Percentiles rank a stretch among this genome's conserved stretches.
phyloP scores from a whole-genome alignment of 148 eudicot species.

The Camellia sinensis region DNA sequence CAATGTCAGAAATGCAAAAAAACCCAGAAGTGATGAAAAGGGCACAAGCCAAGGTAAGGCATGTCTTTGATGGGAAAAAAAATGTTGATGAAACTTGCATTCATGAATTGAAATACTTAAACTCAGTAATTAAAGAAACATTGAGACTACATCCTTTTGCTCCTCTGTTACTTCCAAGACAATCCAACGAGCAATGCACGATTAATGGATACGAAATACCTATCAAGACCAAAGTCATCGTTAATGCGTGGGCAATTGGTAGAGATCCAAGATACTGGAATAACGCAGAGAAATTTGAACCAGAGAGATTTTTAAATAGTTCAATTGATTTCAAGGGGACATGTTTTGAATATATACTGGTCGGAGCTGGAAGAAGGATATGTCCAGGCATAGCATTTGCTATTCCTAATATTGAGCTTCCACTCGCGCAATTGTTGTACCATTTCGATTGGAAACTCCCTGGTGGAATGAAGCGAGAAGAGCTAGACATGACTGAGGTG shows the following conservation, averaged over 20 bases:
- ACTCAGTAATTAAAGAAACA: constrained; percentile 31
- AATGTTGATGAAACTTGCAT: constrained; percentile 16
- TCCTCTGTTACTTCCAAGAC: constrained; percentile 31
- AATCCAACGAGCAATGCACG: constrained; percentile 19
- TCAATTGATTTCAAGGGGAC: constrained; percentile 27
- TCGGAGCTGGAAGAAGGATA: constrained; percentile 41
- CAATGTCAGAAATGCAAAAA: constrained; percentile 37
- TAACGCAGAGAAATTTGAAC: constrained; percentile 32
- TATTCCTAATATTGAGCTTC: constrained; percentile 29
- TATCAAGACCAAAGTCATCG: constrained; percentile 16
- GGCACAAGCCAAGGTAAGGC: constrained; percentile 35
- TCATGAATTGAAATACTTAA: constrained; percentile 22
- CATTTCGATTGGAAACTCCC: constrained; percentile 39
- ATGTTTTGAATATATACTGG: constrained; percentile 27
- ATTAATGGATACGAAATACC: constrained; percentile 33
- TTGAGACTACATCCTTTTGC: constrained; percentile 30
- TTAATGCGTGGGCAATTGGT: constrained; percentile 35
- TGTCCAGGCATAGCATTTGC: constrained; percentile 32
- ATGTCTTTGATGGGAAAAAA: constrained; percentile 8
- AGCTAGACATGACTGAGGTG: constrained; percentile 28
- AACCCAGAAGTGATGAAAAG: constrained; percentile 29
- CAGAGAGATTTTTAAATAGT: constrained; percentile 28
- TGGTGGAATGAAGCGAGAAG: constrained; percentile 9
- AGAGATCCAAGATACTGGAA: constrained; percentile 30
- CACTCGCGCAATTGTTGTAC: constrained; percentile 26